These are phyloP conservation scores for Aspergillus awamori DNA, from an alignment of 2,329 filamentous ascomycete genomes.

Conservation along the genomic window DNA sequence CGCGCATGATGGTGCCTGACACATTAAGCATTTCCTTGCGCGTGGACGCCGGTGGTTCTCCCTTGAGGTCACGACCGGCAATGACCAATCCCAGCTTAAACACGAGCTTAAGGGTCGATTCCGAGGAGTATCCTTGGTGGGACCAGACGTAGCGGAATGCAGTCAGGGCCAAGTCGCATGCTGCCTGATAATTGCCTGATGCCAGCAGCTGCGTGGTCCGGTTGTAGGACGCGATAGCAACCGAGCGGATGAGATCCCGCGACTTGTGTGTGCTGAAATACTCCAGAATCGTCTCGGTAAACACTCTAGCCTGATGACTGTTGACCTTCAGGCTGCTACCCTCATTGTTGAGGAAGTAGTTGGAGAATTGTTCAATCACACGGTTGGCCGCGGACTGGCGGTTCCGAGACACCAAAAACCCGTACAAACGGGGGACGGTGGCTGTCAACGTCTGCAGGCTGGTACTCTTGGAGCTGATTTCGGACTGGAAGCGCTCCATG, in stretches of 20 bases:
- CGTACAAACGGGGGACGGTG: slow-evolving; percentile 37
- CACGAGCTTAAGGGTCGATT: slow-evolving; percentile 38
- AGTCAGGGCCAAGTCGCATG: slow-evolving; percentile 37
- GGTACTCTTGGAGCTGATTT: slow-evolving; percentile 42
- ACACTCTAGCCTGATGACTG: slow-evolving; percentile 31
- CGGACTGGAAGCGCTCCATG: slow-evolving; percentile 43
- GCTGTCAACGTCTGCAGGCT: slow-evolving; percentile 41
- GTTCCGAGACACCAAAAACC: slow-evolving; percentile 33
- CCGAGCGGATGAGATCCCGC: slow-evolving; percentile 39
- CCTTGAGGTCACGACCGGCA: slow-evolving; percentile 41
- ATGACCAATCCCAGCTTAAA: slow-evolving; percentile 39
- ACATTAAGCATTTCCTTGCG: slow-evolving; percentile 46
- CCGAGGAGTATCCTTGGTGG: slow-evolving; percentile 33
- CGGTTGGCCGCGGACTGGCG: slow-evolving; percentile 25
- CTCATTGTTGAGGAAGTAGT: slow-evolving; percentile 38
- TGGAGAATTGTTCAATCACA: slow-evolving; percentile 34
- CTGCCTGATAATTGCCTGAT: slow-evolving; percentile 31
- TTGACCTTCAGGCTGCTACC: slow-evolving; percentile 29
- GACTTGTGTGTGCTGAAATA: slow-evolving; percentile 40
- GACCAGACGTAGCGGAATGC: slow-evolving; percentile 39
- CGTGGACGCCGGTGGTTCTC: slow-evolving; percentile 34
- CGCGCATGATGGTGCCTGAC: slow-evolving; percentile 46
- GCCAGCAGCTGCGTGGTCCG: slow-evolving; percentile 35
- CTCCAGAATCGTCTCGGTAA: slow-evolving; percentile 36
- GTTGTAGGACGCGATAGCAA: slow-evolving; percentile 39